Base-by-base conservation (phyloP, 176 grass and related monocot genomes). In the Saccharum officinarum region DNA sequence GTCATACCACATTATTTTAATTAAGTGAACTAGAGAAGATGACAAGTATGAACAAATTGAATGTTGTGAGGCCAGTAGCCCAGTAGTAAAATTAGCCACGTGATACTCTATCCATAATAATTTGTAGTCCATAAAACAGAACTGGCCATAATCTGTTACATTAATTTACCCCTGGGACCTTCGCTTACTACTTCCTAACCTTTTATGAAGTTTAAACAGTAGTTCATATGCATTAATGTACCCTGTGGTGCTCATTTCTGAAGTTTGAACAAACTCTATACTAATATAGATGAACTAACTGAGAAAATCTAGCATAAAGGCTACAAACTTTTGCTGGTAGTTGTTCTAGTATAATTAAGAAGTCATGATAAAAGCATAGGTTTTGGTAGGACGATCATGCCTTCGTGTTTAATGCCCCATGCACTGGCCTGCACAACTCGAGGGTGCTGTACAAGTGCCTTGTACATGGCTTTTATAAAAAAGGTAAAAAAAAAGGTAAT, bases 361-460 rank as follows among this genome's bases (percentile, higher is more conserved):
- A 31, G 25, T 60, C 49, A 26, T 74, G 15, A 72, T 22, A 52
- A 78, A 83, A 61, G 28, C 36, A 50, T 40, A 79, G 57, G 4
- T 59, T 67, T 80, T 50, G 76, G 77, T 90, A 78, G 68, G 39
- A 79, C 25, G 80, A 33, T 67, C 7, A 13, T 67, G 20, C 23
- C 69, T 28, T 71, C 40, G 30, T 13, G 49, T 40, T 67, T 18
- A 68, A 74, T 74, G 33, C 80, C 46, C 10, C 57, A 78, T 41
- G 45, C 41, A 82, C 44, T 5, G 2, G 55, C 57, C 72, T 73
- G 11, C 1, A 33, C 15, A 61, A 26, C 16, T 80, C 20, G 69
- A 25, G 6, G 67, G 54, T 45, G 17, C 69, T 50, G 30, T 83
- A 54, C 75, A 86, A 73, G 60, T 62, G 59, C 61, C 42, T 55